Evolutionary conservation across 768 basidiomycete species (phyloP), one percentile per base, ranked within the genome.

Genomic region (Tylopilus balloui): DNA sequence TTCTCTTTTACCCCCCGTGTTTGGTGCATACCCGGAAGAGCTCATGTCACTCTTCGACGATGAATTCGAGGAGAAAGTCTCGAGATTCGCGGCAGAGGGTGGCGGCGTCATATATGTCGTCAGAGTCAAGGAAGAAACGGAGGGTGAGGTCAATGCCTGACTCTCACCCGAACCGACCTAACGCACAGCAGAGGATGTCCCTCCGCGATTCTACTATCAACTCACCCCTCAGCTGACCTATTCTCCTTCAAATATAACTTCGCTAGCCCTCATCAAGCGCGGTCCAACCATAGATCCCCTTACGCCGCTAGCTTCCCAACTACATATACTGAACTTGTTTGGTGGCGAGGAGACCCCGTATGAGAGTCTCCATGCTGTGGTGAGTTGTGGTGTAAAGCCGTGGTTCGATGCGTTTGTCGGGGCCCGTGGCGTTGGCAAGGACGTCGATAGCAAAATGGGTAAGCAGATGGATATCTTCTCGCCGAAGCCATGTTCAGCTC

Each of bases 361-460:
- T 62, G 95, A 98, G 68, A 89, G 91, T 62, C 69, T 99, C 24
- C 95, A 98, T 64, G 91, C 92, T 10, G 80, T 99, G 19, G 92
- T 99, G 15, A 96, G 94, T 62, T 84, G 80, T 48, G 96, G 90
- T 57, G 93, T 99, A 23, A 95, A 97, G 58, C 94, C 94, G 0
- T 97, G 92, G 86, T 98, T 99, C 60, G 94, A 98, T 67, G 92
- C 95, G 14, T 98, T 95, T 61, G 93, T 97, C 23, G 92, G 88
- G 20, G 78, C 91, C 20, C 80, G 92, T 43, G 80, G 83, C 23
- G 72, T 77, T 49, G 83, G 80, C 45, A 92, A 90, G 63, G 87
- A 88, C 25, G 77, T 71, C 4, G 92, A 92, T 63, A 79, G 75
- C 37, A 89, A 92, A 69, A 87, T 91, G 84, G 91, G 90, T 76